phyloP scores from a whole-genome alignment of 208 protist species.

The Entamoeba invadens region DNA sequence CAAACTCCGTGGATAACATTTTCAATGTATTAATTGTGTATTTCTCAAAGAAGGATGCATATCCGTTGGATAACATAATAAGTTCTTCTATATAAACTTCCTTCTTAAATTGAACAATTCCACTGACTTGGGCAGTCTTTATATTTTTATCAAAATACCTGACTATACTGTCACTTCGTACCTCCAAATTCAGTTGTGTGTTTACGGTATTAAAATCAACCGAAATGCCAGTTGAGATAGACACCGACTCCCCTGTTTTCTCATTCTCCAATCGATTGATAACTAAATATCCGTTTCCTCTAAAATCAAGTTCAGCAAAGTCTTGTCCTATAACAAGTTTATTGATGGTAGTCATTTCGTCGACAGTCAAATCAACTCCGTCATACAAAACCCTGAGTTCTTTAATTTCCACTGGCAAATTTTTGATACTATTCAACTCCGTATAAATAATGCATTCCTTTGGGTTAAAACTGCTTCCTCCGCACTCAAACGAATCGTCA shows the following conservation, averaged over 20 bases:
- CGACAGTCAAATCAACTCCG: background rate
- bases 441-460: background rate
- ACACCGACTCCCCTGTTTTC: no score
- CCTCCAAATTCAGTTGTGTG: background rate
- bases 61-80: background rate
- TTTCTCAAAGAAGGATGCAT: background rate
- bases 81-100: background rate
- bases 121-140: background rate
- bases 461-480: background rate
- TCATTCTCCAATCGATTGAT: background rate
- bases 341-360: background rate
- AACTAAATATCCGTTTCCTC: background rate
- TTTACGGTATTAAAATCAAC: background rate
- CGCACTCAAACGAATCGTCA: no score
- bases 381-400: background rate
- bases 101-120: background rate
- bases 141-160: background rate
- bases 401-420: background rate
- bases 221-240: no score
- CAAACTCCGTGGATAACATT: background rate
- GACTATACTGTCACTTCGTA: background rate
- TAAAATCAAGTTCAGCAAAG: background rate
- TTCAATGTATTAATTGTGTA: background rate
- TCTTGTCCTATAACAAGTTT: background rate
- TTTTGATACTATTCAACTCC: background rate